These are phyloP conservation scores for Diutina scorzettiae DNA, from an alignment of 1,139 yeast species.

Conservation along the genomic window DNA sequence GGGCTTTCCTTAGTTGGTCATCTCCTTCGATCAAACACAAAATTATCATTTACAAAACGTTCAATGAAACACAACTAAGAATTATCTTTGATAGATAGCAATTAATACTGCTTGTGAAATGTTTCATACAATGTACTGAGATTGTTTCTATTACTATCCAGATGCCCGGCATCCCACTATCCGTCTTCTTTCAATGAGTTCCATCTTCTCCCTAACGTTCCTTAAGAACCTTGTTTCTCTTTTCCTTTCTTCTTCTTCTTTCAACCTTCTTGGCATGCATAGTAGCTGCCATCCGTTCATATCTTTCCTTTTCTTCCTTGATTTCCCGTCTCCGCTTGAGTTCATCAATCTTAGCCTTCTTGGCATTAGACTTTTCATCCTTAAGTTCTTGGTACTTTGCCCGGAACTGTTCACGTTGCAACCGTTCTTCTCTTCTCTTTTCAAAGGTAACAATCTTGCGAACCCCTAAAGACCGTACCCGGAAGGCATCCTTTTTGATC, in stretches of 20 bases:
- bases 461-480: conserved; percentile 20
- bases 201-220: no score
- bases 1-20: no score
- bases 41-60: no score
- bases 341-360: conserved; percentile 37
- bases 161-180: no score
- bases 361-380: conserved; percentile 48
- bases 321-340: conserved; percentile 55
- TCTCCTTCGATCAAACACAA: no score
- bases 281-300: conserved; percentile 55
- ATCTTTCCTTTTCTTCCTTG: conserved; percentile 65
- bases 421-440: conserved; percentile 24
- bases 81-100: no score
- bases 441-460: conserved; percentile 11
- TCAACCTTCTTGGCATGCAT: conserved; percentile 75
- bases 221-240: conserved; percentile 67
- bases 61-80: no score
- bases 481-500: conserved; percentile 36
- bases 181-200: no score
- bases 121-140: no score
- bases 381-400: conserved; percentile 44
- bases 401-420: conserved; percentile 33
- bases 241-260: conserved; percentile 67
- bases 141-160: no score
- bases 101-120: no score